A percentile compares a stretch with the other conserved stretches of the same genome.
phyloP scores from a whole-genome alignment of 441 rosid species.

The Adansonia madagascariensis region DNA sequence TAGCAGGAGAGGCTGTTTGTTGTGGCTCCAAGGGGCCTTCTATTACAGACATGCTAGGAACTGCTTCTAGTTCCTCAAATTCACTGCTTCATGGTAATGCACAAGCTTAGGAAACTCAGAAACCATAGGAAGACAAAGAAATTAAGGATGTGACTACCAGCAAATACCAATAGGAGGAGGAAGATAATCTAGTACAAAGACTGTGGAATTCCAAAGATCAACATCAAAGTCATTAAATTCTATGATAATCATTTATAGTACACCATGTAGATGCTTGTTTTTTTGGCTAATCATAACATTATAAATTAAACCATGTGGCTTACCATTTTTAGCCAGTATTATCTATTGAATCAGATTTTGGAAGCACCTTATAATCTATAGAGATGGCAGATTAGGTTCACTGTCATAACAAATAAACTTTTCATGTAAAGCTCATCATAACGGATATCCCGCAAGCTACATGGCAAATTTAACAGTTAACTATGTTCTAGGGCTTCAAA shows the following conservation, averaged over 20 bases:
- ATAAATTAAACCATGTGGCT: not conserved
- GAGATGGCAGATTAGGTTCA: not conserved
- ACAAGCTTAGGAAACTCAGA: not conserved
- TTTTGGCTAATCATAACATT: not conserved
- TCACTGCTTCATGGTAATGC: slow-evolving; percentile 45
- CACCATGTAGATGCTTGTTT: not conserved
- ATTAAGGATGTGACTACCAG: not conserved
- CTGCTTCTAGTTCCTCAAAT: slow-evolving; percentile 76
- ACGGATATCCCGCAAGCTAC: not conserved
- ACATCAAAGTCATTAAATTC: slow-evolving; percentile 8
- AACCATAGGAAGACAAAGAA: not conserved
- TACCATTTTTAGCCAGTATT: not conserved
- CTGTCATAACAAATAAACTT: not conserved
- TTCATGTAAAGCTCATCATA: not conserved
- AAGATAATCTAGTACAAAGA: too few species aligned
- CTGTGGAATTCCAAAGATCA: not conserved
- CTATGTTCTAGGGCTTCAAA: not conserved
- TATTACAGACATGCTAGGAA: slow-evolving; percentile 60
- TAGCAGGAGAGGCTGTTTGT: slow-evolving; percentile 42
- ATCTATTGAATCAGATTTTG: not conserved
- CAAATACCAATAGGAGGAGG: not conserved
- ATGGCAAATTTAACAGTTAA: slow-evolving; percentile 14
- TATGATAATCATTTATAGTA: not conserved
- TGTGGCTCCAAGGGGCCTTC: slow-evolving; percentile 73
- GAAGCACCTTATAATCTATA: not conserved